phyloP scores from a whole-genome alignment of 2,329 filamentous ascomycete species.

The Thielaviopsis cerberus region DNA sequence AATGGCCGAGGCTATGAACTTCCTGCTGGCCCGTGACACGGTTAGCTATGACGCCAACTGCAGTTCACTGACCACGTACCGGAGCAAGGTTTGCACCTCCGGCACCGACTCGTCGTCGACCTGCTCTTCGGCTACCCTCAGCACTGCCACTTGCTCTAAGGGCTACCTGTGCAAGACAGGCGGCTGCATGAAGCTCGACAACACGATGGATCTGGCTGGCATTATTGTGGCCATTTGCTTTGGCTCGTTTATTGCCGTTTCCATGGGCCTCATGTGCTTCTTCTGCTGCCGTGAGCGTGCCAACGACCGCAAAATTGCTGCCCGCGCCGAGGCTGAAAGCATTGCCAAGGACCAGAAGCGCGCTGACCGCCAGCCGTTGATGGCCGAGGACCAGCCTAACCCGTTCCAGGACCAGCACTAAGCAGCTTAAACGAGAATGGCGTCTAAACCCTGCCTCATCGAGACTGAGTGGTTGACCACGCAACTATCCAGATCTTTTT shows the following conservation, averaged over 20 bases:
- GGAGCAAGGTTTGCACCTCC: constrained; percentile 19
- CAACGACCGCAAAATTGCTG: constrained; percentile 24
- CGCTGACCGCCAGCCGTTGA: constrained; percentile 21
- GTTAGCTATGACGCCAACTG: constrained; percentile 5
- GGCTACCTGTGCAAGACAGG: constrained; percentile 28
- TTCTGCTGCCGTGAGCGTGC: constrained; percentile 33
- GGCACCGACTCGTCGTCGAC: constrained; percentile 18
- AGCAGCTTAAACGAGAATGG: background rate
- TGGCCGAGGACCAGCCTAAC: constrained; percentile 17
- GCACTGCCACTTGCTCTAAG: constrained; percentile 23
- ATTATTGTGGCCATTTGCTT: constrained; percentile 32
- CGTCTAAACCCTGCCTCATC: too few species aligned
- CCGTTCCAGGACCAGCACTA: constrained; percentile 22
- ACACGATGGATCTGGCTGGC: constrained; percentile 25
- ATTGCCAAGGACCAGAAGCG: constrained; percentile 29
- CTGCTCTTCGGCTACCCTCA: constrained; percentile 22
- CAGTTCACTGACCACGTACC: constrained; percentile 14
- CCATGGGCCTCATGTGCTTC: constrained; percentile 26
- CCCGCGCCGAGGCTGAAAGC: constrained; percentile 31
- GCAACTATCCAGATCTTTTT: background rate
- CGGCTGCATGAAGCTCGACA: constrained; percentile 24
- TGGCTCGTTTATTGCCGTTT: constrained; percentile 21
- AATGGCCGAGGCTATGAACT: constrained; percentile 11
- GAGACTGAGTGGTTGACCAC: background rate
- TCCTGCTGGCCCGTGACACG: constrained; percentile 11